Evolutionary conservation across 164 flowering plant species (phyloP).

Genomic region (Stephania japonica): DNA sequence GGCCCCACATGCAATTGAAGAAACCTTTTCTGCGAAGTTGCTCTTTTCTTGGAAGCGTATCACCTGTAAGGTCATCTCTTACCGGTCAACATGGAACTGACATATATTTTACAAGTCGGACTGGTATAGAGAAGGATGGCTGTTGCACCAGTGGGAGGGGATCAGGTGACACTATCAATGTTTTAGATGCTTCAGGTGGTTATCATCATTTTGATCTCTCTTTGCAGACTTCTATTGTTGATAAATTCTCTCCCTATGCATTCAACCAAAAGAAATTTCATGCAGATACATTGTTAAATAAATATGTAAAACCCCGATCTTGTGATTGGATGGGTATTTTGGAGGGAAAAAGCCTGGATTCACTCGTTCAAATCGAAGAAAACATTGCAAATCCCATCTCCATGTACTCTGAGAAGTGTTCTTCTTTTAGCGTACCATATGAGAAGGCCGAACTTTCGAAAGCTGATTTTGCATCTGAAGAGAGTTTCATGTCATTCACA

Average conservation of each 20-base stretch:
- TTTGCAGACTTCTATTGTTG: constrained; percentile 14
- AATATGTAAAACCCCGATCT: constrained; percentile 16
- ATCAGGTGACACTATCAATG: constrained; percentile 12
- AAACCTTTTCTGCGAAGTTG: constrained; percentile 34
- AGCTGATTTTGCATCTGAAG: constrained; percentile 17
- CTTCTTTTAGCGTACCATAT: constrained; percentile 12
- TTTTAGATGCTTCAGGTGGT: constrained; percentile 20
- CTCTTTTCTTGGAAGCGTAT: constrained; percentile 25
- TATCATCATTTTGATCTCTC: constrained; percentile 17
- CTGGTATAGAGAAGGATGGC: constrained; percentile 23
- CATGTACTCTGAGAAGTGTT: constrained; percentile 19
- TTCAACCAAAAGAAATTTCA: constrained; percentile 9
- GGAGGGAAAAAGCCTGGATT: constrained; percentile 22
- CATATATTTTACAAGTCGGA: constrained; percentile 17
- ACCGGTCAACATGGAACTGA: constrained; percentile 20
- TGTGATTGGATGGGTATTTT: constrained; percentile 13
- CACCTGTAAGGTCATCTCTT: constrained; percentile 18
- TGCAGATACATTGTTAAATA: constrained; percentile 13
- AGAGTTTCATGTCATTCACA: constrained; percentile 13
- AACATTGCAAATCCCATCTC: constrained; percentile 15
- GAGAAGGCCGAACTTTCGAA: constrained; percentile 18
- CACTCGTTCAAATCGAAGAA: constrained; percentile 9
- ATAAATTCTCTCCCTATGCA: constrained; percentile 15
- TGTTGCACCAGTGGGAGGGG: constrained; percentile 21
- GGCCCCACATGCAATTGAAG: constrained; percentile 8